Evolutionary conservation across 805 yeast species (phyloP).

Genomic region (Cyberlindnera mississippiensis): DNA sequence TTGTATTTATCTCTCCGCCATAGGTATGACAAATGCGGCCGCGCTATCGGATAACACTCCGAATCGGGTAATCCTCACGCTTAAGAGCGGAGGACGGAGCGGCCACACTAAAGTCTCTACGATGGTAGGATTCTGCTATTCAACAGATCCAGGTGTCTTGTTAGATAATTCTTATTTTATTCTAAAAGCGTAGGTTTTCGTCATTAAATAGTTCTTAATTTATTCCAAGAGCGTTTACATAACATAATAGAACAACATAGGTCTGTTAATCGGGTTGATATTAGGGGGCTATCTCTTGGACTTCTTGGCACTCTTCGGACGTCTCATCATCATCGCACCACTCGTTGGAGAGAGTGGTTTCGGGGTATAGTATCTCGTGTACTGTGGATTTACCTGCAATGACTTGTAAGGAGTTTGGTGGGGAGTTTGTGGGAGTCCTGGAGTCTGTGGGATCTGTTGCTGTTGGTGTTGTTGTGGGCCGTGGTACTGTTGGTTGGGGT

Average conservation of each 20-base stretch:
- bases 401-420: conserved; percentile 21
- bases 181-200: too few species aligned
- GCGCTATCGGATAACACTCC: background rate
- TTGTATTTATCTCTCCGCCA: background rate
- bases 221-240: too few species aligned
- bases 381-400: conserved; percentile 21
- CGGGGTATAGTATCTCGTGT: conserved; percentile 24
- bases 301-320: conserved; percentile 18
- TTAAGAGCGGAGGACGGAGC: too few species aligned
- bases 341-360: conserved; percentile 20
- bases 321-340: conserved; percentile 18
- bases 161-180: too few species aligned
- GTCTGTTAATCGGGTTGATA: too few species aligned
- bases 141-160: too few species aligned
- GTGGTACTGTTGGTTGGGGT: conserved; percentile 4
- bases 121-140: too few species aligned
- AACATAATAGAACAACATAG: too few species aligned
- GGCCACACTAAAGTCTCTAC: too few species aligned
- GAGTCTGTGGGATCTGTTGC: conserved; percentile 16
- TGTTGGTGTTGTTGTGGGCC: conserved; percentile 11
- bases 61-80: background rate
- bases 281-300: conserved; percentile 11
- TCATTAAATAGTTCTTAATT: too few species aligned
- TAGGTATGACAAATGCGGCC: too few species aligned
- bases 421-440: conserved; percentile 19